Conservation (phyloP, 2,329 filamentous ascomycete species). For the Diaporthe longicolla region DNA sequence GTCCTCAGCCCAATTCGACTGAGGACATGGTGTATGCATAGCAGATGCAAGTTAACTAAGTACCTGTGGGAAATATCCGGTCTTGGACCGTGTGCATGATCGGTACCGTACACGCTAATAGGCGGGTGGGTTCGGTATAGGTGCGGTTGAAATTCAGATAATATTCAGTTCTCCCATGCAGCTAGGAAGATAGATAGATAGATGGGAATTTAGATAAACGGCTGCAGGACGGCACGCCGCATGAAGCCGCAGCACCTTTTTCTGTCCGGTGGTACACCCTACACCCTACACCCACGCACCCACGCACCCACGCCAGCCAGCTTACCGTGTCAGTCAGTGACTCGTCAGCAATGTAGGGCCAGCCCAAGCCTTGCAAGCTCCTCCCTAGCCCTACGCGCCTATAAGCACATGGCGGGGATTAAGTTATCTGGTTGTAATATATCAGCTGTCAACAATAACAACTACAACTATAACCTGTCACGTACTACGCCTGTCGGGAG, state of each 20-base stretch:
- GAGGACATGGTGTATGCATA: background rate
- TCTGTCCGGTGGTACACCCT: conserved; percentile 1
- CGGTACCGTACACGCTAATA: background rate
- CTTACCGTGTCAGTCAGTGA: background rate
- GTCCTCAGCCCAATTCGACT: background rate
- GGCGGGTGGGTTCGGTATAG: background rate
- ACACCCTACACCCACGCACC: no score
- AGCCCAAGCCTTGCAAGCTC: conserved; percentile 14
- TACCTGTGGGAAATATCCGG: background rate
- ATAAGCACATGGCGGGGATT: background rate
- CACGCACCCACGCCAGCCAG: background rate
- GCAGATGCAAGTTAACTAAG: background rate
- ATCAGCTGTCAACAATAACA: background rate
- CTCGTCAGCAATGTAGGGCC: background rate
- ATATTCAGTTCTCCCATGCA: conserved; percentile 20
- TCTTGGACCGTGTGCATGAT: background rate
- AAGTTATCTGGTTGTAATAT: background rate
- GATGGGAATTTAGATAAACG: conserved; percentile 8
- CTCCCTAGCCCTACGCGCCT: conserved; percentile 4
- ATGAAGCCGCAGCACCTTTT: conserved; percentile 22
- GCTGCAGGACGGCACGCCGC: conserved; percentile 29
- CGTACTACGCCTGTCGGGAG: background rate
- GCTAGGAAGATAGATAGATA: background rate
- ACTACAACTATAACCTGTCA: background rate
- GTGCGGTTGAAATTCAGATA: background rate